A percentile compares a stretch with the other conserved stretches of the same genome.
These are phyloP conservation scores for Dimocarpus longan DNA, from an alignment of 345 rosid genomes.

Conservation along the genomic window DNA sequence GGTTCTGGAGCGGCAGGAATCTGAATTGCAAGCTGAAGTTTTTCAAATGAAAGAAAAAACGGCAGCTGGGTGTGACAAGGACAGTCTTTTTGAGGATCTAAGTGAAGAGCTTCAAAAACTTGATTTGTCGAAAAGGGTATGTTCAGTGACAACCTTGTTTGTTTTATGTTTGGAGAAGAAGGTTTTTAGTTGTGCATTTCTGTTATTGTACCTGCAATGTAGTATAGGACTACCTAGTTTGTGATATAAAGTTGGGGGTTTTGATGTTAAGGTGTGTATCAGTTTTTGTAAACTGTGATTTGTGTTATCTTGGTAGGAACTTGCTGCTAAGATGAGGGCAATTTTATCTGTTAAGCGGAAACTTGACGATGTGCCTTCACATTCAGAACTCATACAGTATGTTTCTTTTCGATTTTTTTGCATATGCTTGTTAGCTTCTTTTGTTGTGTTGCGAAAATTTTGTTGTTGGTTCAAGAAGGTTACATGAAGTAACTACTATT, in stretches of 20 bases:
- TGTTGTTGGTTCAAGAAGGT: neutral
- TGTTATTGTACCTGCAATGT: neutral
- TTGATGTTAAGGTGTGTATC: neutral
- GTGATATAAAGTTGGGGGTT: neutral
- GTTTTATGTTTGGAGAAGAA: neutral
- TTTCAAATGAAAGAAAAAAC: constrained; percentile 50
- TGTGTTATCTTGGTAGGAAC: constrained; percentile 50
- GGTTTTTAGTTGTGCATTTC: neutral
- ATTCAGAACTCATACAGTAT: constrained; percentile 82
- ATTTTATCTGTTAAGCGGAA: constrained; percentile 56
- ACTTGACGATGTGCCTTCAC: constrained; percentile 74
- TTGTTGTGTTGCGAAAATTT: neutral
- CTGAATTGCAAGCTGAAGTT: constrained; percentile 49
- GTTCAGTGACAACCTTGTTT: neutral
- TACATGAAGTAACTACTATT: neutral
- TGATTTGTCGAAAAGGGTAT: constrained; percentile 65
- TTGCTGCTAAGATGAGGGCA: constrained; percentile 57
- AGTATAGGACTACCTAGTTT: neutral
- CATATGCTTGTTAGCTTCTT: neutral
- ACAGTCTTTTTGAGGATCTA: constrained; percentile 41
- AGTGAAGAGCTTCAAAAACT: constrained; percentile 44
- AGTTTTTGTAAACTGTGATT: neutral
- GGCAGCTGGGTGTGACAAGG: constrained; percentile 33
- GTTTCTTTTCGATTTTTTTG: constrained; percentile 22
- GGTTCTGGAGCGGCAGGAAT: constrained; percentile 57